Evolutionary conservation across 106 monocot genomes (phyloP).

Genomic region (Cymbidium sinense): DNA sequence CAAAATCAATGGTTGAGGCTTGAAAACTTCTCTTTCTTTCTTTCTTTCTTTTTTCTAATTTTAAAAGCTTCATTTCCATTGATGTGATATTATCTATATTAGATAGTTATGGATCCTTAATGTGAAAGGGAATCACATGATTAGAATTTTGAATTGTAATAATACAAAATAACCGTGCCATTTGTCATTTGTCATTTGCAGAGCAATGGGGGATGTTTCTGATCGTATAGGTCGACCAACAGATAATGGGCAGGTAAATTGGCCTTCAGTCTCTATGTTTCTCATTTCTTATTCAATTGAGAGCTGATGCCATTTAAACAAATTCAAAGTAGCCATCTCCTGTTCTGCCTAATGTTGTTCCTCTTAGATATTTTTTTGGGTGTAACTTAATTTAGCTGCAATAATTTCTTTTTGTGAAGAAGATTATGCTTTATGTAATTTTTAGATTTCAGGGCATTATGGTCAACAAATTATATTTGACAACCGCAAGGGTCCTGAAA

Average conservation of each 20-base stretch:
- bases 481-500: not conserved
- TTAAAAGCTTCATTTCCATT: not conserved
- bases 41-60: not conserved
- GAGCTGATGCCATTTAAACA: not conserved
- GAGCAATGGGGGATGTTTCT: slow-evolving; percentile 99
- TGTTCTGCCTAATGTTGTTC: not conserved
- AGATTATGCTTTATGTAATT: not conserved
- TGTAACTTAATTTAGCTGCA: not conserved
- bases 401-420: not conserved
- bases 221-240: slow-evolving; percentile 99
- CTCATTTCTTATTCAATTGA: not conserved
- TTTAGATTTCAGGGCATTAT: not conserved
- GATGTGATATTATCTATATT: slow-evolving; percentile 1
- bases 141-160: not conserved
- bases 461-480: not conserved
- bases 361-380: not conserved
- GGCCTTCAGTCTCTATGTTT: not conserved
- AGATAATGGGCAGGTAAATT: slow-evolving; percentile 89
- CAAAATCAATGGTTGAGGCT: not conserved
- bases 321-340: not conserved
- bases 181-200: slow-evolving; percentile 33
- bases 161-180: not conserved
- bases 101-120: not conserved
- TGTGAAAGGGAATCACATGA: not conserved
- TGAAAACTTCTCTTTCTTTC: not conserved